Conservation (phyloP, 805 yeast species). For the Ogataea chonburiensis region DNA sequence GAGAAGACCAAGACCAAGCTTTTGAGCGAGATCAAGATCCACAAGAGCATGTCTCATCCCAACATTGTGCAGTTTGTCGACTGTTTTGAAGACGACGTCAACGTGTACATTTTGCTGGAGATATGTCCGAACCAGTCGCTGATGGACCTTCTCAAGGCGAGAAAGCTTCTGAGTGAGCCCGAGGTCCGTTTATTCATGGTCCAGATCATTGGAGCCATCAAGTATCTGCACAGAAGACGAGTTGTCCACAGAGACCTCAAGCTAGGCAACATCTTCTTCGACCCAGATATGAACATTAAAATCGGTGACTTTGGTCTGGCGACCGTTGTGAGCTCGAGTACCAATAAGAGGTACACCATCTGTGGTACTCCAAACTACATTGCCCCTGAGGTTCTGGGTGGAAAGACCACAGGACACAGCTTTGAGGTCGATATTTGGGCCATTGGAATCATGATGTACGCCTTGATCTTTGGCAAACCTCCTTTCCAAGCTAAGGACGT, state of each 20-base stretch:
- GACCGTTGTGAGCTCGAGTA: constrained; percentile 70
- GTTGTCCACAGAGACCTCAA: constrained; percentile 96
- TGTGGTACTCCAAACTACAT: constrained; percentile 99
- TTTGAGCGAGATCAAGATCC: constrained; percentile 92
- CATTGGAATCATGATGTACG: constrained; percentile 93
- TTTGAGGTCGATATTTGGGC: constrained; percentile 98
- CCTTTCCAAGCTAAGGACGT: constrained; percentile 98
- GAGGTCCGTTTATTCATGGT: constrained; percentile 89
- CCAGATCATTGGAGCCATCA: constrained; percentile 91
- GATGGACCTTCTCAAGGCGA: constrained; percentile 84
- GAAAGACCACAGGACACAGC: constrained; percentile 84
- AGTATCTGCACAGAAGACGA: constrained; percentile 86
- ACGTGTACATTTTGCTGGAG: constrained; percentile 90
- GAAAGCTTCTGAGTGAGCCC: constrained; percentile 85
- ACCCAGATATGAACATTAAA: constrained; percentile 88
- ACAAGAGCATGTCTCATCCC: constrained; percentile 82
- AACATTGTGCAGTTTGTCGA: constrained; percentile 91
- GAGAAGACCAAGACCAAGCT: constrained; percentile 87
- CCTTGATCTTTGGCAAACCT: constrained; percentile 89
- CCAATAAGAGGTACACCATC: constrained; percentile 83
- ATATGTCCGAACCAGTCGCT: constrained; percentile 93
- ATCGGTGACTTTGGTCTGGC: constrained; percentile 99
- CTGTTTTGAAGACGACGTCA: constrained; percentile 94
- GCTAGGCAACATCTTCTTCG: constrained; percentile 93
- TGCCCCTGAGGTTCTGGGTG: constrained; percentile 95